phyloP scores from a whole-genome alignment of 495 filamentous ascomycete genomes.

The Cercophora scortea region DNA sequence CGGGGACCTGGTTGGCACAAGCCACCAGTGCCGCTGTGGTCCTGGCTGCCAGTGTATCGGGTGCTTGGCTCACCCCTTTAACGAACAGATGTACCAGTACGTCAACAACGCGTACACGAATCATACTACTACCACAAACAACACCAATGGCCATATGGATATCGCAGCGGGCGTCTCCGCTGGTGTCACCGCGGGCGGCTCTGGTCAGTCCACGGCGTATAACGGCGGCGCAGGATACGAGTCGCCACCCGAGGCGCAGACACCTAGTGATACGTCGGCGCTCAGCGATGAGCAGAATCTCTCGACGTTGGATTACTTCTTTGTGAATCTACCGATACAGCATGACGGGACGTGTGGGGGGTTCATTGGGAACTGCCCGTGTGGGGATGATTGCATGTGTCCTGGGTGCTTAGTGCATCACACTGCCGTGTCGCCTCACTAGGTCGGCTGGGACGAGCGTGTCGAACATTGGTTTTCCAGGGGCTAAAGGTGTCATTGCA shows the following conservation, averaged over 20 bases:
- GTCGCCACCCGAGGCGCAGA: slow-evolving; percentile 14
- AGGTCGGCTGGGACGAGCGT: not conserved
- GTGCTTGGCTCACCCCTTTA: slow-evolving; percentile 65
- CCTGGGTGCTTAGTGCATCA: slow-evolving; percentile 34
- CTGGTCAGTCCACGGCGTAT: slow-evolving; percentile 4
- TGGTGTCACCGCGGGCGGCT: not conserved
- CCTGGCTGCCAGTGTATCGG: slow-evolving; percentile 61
- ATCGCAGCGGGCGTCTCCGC: not conserved
- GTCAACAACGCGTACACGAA: slow-evolving; percentile 31
- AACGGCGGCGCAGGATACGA: slow-evolving; percentile 4
- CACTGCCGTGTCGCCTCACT: not conserved
- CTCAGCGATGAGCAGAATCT: slow-evolving; percentile 35
- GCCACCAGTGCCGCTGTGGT: slow-evolving; percentile 56
- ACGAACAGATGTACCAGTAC: slow-evolving; percentile 59
- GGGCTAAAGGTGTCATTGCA: no score
- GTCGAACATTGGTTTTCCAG: not conserved
- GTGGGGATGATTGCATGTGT: slow-evolving; percentile 46
- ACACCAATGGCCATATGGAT: not conserved
- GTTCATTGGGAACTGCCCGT: slow-evolving; percentile 34
- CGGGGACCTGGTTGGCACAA: slow-evolving; percentile 14
- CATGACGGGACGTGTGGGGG: slow-evolving; percentile 24
- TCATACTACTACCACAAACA: slow-evolving; percentile 5
- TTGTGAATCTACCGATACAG: slow-evolving; percentile 37
- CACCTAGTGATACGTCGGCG: slow-evolving; percentile 34
- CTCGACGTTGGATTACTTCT: slow-evolving; percentile 38